These are phyloP conservation scores for Agaricales sp. DNA, from an alignment of 1,284 basidiomycete species.

Conservation along the genomic window DNA sequence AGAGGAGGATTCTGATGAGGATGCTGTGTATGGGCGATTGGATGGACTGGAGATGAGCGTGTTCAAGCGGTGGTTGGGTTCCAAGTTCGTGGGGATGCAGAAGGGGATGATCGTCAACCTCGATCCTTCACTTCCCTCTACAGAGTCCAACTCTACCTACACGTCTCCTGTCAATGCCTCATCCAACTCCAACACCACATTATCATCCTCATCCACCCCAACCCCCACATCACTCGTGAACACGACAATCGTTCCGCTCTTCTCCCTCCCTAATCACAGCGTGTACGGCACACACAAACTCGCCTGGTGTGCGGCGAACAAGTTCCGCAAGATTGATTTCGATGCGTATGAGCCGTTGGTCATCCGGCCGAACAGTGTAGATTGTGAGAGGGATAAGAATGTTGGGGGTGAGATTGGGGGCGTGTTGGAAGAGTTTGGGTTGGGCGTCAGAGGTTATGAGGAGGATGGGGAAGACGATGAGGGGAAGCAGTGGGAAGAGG, in stretches of 20 bases:
- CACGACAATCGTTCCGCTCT: neutral
- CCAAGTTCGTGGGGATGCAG: neutral
- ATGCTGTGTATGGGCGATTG: conserved; percentile 8
- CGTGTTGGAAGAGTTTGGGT: neutral
- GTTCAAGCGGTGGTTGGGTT: conserved; percentile 26
- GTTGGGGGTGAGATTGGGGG: neutral
- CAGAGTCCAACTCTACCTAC: neutral
- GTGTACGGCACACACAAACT: conserved; percentile 10
- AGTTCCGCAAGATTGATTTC: conserved; percentile 15
- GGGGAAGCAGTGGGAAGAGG: neutral
- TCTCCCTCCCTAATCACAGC: too few species aligned
- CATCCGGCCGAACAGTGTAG: neutral
- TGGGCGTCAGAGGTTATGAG: too few species aligned
- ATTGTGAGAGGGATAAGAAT: neutral
- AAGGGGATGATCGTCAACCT: neutral
- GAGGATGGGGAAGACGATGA: neutral
- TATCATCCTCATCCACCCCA: neutral
- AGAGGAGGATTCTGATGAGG: neutral
- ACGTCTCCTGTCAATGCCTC: neutral
- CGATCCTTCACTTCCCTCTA: neutral
- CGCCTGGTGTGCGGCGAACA: conserved; percentile 21
- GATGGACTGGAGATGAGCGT: conserved; percentile 21
- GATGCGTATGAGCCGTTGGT: conserved; percentile 9
- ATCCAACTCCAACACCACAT: neutral
- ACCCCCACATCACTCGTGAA: neutral